phyloP scores from a whole-genome alignment of 2,329 filamentous ascomycete genomes.

The Daldinia sp. region DNA sequence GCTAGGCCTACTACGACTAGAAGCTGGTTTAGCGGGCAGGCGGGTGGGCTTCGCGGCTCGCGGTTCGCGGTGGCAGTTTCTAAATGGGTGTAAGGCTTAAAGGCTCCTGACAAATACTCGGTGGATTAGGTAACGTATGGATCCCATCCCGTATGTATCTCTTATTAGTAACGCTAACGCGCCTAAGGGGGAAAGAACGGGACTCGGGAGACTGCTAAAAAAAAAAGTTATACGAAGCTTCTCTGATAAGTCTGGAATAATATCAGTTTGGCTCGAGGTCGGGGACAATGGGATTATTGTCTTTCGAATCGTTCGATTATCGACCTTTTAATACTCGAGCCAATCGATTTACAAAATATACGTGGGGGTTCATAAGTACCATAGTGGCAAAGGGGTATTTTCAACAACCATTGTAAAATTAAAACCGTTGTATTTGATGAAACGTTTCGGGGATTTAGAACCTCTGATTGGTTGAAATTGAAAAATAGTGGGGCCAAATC shows the following conservation, averaged over 20 bases:
- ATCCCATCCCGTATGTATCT: no score
- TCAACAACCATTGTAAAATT: no score
- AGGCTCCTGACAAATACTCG: conserved; percentile 12
- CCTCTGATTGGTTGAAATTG: no score
- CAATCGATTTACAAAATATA: neutral
- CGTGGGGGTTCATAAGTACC: neutral
- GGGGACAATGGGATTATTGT: neutral
- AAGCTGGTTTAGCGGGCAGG: neutral
- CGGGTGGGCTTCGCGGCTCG: neutral
- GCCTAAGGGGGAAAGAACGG: no score
- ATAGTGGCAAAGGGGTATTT: no score
- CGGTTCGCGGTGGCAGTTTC: neutral
- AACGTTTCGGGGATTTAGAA: no score
- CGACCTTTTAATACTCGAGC: neutral
- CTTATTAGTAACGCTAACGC: no score
- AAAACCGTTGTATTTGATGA: no score
- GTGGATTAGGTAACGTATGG: neutral
- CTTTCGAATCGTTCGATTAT: neutral
- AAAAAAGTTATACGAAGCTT: neutral
- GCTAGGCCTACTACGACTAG: neutral
- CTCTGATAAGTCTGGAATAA: neutral
- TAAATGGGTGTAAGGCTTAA: conserved; percentile 10
- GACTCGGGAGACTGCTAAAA: no score
- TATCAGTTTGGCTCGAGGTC: neutral
- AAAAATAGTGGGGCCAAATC: no score